These are phyloP conservation scores for Penicillium macrosclerotiorum DNA, from an alignment of 495 filamentous ascomycete species.

Conservation along the genomic window DNA sequence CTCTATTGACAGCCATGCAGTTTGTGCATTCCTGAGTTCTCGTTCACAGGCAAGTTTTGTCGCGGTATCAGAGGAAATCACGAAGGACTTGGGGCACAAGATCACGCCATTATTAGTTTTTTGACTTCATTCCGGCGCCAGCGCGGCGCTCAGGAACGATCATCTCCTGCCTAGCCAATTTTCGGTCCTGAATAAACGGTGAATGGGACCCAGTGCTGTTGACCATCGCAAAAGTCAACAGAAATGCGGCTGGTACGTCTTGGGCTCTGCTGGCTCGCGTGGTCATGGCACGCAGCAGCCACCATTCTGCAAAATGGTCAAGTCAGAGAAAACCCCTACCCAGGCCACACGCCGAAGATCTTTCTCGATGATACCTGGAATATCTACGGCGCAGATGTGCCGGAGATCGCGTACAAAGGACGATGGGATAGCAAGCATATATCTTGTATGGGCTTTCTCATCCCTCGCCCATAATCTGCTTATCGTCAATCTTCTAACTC, in stretches of 20 bases:
- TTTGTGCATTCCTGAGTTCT: no score
- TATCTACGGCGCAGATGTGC: conserved; percentile 53
- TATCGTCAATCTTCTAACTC: conserved; percentile 12
- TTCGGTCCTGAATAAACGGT: conserved; percentile 7
- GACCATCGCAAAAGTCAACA: conserved; percentile 1
- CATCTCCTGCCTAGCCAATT: no score
- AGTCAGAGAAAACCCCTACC: conserved; percentile 37
- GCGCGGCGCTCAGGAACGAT: no score
- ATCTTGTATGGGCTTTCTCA: conserved; percentile 53
- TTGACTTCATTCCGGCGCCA: conserved; percentile 9
- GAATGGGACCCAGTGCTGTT: conserved; percentile 1
- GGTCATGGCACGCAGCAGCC: conserved; percentile 22
- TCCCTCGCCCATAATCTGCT: neutral
- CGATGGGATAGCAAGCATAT: conserved; percentile 66
- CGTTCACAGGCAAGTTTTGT: no score
- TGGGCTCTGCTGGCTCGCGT: conserved; percentile 9
- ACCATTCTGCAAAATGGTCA: conserved; percentile 68
- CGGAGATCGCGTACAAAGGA: conserved; percentile 67
- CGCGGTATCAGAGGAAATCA: no score
- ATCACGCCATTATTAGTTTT: conserved; percentile 19
- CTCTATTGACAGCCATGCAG: no score
- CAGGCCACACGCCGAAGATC: conserved; percentile 27
- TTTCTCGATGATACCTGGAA: conserved; percentile 36
- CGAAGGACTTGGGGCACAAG: no score
- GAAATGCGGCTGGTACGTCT: conserved; percentile 17